Evolutionary conservation across 2,329 filamentous ascomycete species (phyloP), one percentile per base, ranked within the genome.

Genomic region (Ophiostoma pallidulum): DNA sequence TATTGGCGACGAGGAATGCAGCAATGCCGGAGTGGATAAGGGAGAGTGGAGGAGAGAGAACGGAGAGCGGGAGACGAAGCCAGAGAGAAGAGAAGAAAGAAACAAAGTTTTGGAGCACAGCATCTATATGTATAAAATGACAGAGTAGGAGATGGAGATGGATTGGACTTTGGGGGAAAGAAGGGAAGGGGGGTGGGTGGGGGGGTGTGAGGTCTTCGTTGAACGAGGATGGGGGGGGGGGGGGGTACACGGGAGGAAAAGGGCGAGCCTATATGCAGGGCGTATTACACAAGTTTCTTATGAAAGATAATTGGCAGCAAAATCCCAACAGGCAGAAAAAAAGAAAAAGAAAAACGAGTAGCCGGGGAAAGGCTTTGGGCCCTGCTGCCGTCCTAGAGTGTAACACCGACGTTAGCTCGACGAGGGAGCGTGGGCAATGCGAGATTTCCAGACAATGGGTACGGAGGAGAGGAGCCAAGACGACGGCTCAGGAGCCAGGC

Each of bases 281-380:
- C 38, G 29, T 36, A 47, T 47, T 47, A 47, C 45, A 41, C 45
- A 41, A 35, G 45, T 35, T 41, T 36, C 38, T 47, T 47, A 47
- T 22, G 41, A 29, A 47, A 41, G 9, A 47, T 31, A 47, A 47
- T 33, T n/a, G n/a, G n/a, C n/a, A 24, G 44, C 36, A 40, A 40
- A 46, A n/a, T n/a, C n/a, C n/a, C n/a, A n/a, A n/a, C n/a, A n/a
- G n/a, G n/a, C n/a, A n/a, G n/a, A n/a, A n/a, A n/a, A n/a, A n/a
- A n/a, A n/a, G n/a, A n/a, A n/a, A n/a, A n/a, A n/a, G n/a, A n/a
- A n/a, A n/a, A n/a, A n/a, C n/a, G n/a, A n/a, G n/a, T n/a, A n/a
- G n/a, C n/a, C n/a, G n/a, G n/a, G n/a, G n/a, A n/a, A n/a, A n/a
- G n/a, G n/a, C n/a, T n/a, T n/a, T n/a, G n/a, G n/a, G n/a, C n/a